Evolutionary conservation across 2,329 filamentous ascomycete species (phyloP).

Genomic region (Penicillium sumatraense): DNA sequence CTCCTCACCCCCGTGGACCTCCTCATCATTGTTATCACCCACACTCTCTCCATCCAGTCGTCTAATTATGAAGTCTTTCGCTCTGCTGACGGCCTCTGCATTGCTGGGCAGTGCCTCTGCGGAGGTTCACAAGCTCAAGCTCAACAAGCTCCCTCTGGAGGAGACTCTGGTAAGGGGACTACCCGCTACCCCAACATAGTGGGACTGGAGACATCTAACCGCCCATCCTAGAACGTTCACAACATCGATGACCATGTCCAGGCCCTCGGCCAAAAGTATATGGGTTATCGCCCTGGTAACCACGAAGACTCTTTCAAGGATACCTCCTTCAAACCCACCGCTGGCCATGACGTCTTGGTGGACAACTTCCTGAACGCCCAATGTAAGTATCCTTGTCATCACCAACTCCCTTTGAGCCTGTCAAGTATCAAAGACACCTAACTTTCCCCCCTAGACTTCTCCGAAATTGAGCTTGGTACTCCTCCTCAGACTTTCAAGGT

Average conservation of each 20-base stretch:
- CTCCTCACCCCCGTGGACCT: conserved; percentile 29
- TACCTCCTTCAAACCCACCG: conserved; percentile 67
- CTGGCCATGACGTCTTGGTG: conserved; percentile 80
- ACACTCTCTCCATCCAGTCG: conserved; percentile 18
- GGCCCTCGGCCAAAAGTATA: conserved; percentile 92
- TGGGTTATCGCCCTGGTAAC: conserved; percentile 74
- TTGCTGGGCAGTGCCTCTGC: conserved; percentile 83
- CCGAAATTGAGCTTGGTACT: conserved; percentile 89
- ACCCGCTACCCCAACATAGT: conserved; percentile 2
- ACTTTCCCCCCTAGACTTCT: conserved; percentile 73
- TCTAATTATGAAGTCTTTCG: conserved; percentile 77
- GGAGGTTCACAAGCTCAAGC: conserved; percentile 92
- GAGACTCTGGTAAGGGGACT: conserved; percentile 80
- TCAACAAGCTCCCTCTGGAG: conserved; percentile 91
- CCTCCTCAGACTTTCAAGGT: conserved; percentile 98
- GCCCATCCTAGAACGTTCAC: conserved; percentile 65
- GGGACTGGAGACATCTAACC: conserved; percentile 14
- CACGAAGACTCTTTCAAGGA: conserved; percentile 81
- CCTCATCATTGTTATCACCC: conserved; percentile 25
- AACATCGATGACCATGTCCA: conserved; percentile 81
- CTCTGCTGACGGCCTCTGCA: conserved; percentile 76
- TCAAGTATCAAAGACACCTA: conserved; percentile 13
- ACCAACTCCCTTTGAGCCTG: no score
- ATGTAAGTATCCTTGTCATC: conserved; percentile 65
- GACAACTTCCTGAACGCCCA: conserved; percentile 99